Evolutionary conservation across 1,284 basidiomycete genomes (phyloP).

Genomic region (Porphyrellus sp.): DNA sequence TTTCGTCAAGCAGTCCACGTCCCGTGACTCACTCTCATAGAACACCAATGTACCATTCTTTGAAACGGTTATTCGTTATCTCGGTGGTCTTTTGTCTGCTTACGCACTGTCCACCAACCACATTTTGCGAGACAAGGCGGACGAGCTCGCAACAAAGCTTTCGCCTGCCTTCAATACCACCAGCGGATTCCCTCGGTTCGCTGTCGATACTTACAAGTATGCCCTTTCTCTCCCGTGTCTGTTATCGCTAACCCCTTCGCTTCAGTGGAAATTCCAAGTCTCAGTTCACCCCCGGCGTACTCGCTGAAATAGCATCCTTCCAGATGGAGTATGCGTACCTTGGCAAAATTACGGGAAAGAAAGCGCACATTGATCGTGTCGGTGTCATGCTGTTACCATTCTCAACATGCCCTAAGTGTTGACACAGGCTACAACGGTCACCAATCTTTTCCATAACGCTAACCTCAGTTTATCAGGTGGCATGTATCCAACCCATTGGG

Average conservation of each 20-base stretch:
- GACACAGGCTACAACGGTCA: constrained; percentile 49
- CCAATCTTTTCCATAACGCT: constrained; percentile 45
- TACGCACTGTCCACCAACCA: constrained; percentile 65
- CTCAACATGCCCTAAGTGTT: background rate
- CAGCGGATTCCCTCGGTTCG: constrained; percentile 48
- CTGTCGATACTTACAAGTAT: constrained; percentile 49
- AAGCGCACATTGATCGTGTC: constrained; percentile 45
- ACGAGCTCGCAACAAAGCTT: constrained; percentile 49
- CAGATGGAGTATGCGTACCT: constrained; percentile 61
- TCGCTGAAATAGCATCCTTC: constrained; percentile 56
- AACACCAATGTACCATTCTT: constrained; percentile 59
- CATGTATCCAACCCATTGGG: constrained; percentile 56
- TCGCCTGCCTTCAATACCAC: constrained; percentile 50
- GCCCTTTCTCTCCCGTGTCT: constrained; percentile 11
- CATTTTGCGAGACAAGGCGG: constrained; percentile 47
- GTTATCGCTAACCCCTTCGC: constrained; percentile 3
- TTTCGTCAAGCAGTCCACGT: background rate
- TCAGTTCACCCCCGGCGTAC: constrained; percentile 36
- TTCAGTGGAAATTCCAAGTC: background rate
- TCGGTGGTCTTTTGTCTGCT: constrained; percentile 81
- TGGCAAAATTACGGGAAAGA: constrained; percentile 52
- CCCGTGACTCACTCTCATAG: constrained; percentile 19
- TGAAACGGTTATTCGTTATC: constrained; percentile 85
- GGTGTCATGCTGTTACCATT: constrained; percentile 13
- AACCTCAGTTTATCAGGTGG: constrained; percentile 46